Percentiles rank a stretch among this genome's conserved stretches.
phyloP scores from a whole-genome alignment of 768 basidiomycete genomes.

The Boletus rex-veris region DNA sequence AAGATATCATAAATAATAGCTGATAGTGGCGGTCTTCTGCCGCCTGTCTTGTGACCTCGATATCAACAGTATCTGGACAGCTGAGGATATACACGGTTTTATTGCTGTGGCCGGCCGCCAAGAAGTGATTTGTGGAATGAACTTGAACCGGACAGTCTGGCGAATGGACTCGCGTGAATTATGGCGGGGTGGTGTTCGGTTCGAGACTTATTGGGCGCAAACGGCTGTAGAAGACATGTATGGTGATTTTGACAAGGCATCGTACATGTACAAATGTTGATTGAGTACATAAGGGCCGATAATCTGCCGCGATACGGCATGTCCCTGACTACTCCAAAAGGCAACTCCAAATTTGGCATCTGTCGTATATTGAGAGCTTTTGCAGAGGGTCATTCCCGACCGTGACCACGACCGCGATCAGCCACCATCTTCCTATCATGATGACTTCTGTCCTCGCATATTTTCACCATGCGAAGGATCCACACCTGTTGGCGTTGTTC shows the following conservation, averaged over 20 bases:
- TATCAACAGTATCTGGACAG: background rate
- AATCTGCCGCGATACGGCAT: constrained; percentile 21
- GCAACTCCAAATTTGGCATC: constrained; percentile 21
- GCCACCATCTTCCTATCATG: constrained; percentile 6
- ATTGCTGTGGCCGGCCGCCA: background rate
- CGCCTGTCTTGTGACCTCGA: background rate
- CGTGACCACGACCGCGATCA: constrained; percentile 14
- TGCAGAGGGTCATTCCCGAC: background rate
- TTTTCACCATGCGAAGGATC: constrained; percentile 19
- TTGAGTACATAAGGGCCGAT: constrained; percentile 29
- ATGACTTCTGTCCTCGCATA: constrained; percentile 6
- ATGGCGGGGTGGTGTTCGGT: background rate
- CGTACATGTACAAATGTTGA: constrained; percentile 3
- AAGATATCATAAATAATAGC: constrained; percentile 10
- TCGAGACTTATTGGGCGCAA: background rate
- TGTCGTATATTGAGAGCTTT: constrained; percentile 11
- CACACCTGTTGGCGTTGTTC: constrained; percentile 20
- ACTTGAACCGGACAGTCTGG: background rate
- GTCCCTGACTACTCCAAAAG: constrained; percentile 23
- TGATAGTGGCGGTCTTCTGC: constrained; percentile 6
- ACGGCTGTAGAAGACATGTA: too few relatives aligned
- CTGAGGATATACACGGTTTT: background rate
- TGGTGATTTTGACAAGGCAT: constrained; percentile 1
- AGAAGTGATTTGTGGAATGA: background rate
- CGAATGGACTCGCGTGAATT: background rate